Conservation (phyloP, 768 basidiomycete species). For the Auriscalpium orientale region DNA sequence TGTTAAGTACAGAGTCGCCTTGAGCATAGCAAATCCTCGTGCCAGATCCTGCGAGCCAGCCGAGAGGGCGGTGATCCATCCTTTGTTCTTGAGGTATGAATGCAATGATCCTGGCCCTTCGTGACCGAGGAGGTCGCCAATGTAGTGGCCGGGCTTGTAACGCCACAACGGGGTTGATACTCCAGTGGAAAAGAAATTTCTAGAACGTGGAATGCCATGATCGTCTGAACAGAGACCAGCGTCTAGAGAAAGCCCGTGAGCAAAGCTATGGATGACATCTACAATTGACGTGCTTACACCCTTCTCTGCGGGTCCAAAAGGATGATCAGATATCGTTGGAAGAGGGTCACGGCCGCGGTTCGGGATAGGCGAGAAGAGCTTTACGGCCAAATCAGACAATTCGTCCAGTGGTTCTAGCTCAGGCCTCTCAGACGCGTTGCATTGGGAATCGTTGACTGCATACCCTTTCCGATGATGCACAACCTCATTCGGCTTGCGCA, state of each 20-base stretch:
- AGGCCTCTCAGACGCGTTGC: not conserved
- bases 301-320: constrained; percentile 63
- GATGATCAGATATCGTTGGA: constrained; percentile 63
- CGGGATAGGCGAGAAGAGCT: constrained; percentile 61
- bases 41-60: constrained; percentile 64
- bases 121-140: constrained; percentile 82
- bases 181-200: constrained; percentile 78
- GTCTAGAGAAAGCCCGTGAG: constrained; percentile 37
- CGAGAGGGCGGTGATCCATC: constrained; percentile 74
- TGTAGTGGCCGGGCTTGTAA: constrained; percentile 67
- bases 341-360: constrained; percentile 56
- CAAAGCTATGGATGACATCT: not conserved
- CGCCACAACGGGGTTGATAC: constrained; percentile 70
- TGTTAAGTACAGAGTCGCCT: constrained; percentile 74
- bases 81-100: constrained; percentile 83
- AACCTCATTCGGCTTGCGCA: constrained; percentile 78
- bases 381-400: constrained; percentile 52
- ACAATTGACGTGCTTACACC: constrained; percentile 43
- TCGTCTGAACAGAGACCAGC: constrained; percentile 78
- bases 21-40: constrained; percentile 86
- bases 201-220: constrained; percentile 79
- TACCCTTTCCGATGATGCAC: constrained; percentile 75
- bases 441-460: not conserved
- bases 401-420: constrained; percentile 67
- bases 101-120: constrained; percentile 89